Evolutionary conservation across 768 basidiomycete genomes (phyloP).

Genomic region (Panaeolus cyanescens): DNA sequence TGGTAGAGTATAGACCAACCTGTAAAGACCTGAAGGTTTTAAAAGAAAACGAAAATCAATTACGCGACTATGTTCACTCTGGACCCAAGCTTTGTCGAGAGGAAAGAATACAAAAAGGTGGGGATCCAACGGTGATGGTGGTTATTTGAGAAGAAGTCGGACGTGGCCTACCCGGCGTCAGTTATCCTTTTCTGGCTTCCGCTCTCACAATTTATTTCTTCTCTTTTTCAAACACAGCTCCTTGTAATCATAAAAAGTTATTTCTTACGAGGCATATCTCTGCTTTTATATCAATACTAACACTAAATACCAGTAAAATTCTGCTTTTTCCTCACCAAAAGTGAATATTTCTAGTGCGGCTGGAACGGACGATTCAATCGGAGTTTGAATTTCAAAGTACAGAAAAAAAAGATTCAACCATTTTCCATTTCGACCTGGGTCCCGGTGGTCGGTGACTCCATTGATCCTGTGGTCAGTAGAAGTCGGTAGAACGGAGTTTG

Average conservation of each 20-base stretch:
- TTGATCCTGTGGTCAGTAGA: too few species aligned
- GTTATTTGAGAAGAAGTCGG: conserved; percentile 22
- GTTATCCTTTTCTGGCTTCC: conserved; percentile 8
- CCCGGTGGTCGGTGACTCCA: not conserved
- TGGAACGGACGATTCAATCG: not conserved
- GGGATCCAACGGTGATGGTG: conserved; percentile 18
- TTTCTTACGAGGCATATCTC: too few species aligned
- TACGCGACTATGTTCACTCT: conserved; percentile 10
- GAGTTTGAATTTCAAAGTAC: not conserved
- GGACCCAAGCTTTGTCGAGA: conserved; percentile 12
- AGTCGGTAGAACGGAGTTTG: not conserved
- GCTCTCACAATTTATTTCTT: conserved; percentile 17
- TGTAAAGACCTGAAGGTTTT: conserved; percentile 23
- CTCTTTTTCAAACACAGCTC: not conserved
- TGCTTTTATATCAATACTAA: too few species aligned
- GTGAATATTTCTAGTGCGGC: too few species aligned
- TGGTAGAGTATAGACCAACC: conserved; percentile 26
- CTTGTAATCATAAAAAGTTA: too few species aligned
- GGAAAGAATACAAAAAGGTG: conserved; percentile 17
- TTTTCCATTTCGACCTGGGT: conserved; percentile 1
- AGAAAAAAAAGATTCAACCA: not conserved
- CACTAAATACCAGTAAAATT: too few species aligned
- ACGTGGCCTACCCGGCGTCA: conserved; percentile 25
- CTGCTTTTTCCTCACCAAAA: too few species aligned
- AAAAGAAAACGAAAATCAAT: conserved; percentile 6